Percentiles rank a stretch among this genome's conserved stretches.
These are phyloP conservation scores for Cenchrus americanus DNA, from an alignment of 176 grass and related monocot species.

Conservation along the genomic window DNA sequence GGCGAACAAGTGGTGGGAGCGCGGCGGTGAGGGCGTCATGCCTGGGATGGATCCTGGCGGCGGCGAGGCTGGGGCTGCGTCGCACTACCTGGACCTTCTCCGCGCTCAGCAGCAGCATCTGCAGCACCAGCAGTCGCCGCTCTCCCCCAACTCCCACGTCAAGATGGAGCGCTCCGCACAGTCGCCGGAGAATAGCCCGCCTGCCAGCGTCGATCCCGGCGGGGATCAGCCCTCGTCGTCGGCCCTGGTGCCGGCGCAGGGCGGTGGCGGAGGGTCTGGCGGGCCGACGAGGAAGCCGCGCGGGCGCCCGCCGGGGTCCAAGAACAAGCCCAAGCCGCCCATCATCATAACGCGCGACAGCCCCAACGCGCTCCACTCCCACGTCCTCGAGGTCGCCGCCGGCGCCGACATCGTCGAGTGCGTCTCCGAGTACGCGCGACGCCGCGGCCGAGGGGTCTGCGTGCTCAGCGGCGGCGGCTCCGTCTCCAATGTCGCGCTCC, in stretches of 20 bases:
- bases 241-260: constrained; percentile 38
- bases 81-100: constrained; percentile 78
- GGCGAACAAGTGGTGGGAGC: constrained; percentile 86
- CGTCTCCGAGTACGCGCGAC: constrained; percentile 76
- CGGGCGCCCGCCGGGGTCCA: constrained; percentile 76
- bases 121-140: constrained; percentile 1
- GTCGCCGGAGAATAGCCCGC: constrained; percentile 18
- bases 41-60: constrained; percentile 55
- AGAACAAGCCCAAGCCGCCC: constrained; percentile 93
- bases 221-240: constrained; percentile 58
- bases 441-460: constrained; percentile 73
- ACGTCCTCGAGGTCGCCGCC: constrained; percentile 76
- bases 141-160: constrained; percentile 34
- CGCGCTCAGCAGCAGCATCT: constrained; percentile 43
- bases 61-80: constrained; percentile 27
- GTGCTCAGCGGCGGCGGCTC: constrained; percentile 82
- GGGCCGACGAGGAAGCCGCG: constrained; percentile 56
- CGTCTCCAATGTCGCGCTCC: constrained; percentile 70
- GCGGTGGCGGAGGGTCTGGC: constrained; percentile 21
- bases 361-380: constrained; percentile 84
- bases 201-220: background rate
- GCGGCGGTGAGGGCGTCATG: constrained; percentile 55
- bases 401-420: constrained; percentile 83
- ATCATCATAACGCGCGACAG: constrained; percentile 85
- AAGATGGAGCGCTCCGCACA: constrained; percentile 59